phyloP scores from a whole-genome alignment of 805 yeast species.

The Myxozyma mucilagina region DNA sequence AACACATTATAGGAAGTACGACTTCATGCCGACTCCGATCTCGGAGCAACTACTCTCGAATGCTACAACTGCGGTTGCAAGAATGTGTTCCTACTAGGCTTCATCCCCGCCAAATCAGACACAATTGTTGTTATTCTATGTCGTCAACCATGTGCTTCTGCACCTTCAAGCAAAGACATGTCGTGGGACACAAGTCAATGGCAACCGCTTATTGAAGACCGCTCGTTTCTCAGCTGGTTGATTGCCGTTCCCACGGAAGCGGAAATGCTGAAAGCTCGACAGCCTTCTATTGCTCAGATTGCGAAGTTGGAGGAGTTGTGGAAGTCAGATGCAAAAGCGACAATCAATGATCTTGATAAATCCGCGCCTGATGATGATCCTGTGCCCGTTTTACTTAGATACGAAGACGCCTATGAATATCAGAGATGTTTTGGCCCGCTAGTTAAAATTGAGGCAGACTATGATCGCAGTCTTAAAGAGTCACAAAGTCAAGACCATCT shows the following conservation, averaged over 20 bases:
- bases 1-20: constrained; percentile 47
- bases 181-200: constrained; percentile 88
- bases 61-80: constrained; percentile 87
- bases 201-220: constrained; percentile 81
- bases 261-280: constrained; percentile 55
- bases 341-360: constrained; percentile 63
- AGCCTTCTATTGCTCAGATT: constrained; percentile 65
- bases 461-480: constrained; percentile 71
- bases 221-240: constrained; percentile 79
- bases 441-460: constrained; percentile 77
- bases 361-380: constrained; percentile 57
- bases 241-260: constrained; percentile 69
- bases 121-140: constrained; percentile 85
- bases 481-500: constrained; percentile 74
- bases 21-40: constrained; percentile 74
- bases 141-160: constrained; percentile 70
- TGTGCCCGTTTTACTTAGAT: constrained; percentile 71
- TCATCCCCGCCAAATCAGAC: constrained; percentile 82
- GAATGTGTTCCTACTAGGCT: constrained; percentile 80
- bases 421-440: constrained; percentile 84
- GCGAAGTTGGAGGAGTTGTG: constrained; percentile 75
- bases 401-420: constrained; percentile 79
- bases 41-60: constrained; percentile 85
- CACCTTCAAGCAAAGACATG: constrained; percentile 57
- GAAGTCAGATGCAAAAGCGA: constrained; percentile 70